Evolutionary conservation across 345 rosid species (phyloP).

Genomic region (Gossypium raimondii): DNA sequence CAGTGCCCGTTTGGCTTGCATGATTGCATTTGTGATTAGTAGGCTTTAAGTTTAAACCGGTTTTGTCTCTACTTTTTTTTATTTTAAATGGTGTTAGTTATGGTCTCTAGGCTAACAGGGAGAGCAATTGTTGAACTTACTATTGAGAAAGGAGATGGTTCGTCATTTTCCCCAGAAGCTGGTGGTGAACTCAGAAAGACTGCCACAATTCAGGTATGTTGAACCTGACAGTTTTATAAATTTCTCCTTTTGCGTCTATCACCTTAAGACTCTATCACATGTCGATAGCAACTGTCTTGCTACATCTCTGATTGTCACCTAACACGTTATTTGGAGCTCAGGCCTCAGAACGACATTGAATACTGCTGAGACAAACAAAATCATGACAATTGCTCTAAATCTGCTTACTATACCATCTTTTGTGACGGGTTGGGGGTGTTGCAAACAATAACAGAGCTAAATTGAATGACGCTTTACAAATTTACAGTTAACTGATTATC

Average conservation of each 20-base stretch:
- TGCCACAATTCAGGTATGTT: conserved; percentile 65
- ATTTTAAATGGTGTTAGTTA: conserved; percentile 12
- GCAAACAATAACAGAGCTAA: background rate
- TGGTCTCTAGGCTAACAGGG: conserved; percentile 63
- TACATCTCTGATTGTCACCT: background rate
- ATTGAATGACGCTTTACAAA: background rate
- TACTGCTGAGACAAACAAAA: conserved; percentile 1
- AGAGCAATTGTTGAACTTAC: conserved; percentile 80
- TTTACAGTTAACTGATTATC: background rate
- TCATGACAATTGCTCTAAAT: background rate
- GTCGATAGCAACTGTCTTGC: background rate
- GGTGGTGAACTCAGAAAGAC: conserved; percentile 73
- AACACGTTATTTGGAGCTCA: background rate
- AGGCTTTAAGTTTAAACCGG: background rate
- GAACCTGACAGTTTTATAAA: background rate
- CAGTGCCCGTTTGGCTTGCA: background rate
- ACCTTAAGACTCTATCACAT: background rate
- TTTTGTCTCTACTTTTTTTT: background rate
- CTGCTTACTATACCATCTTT: background rate
- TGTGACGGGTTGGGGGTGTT: background rate
- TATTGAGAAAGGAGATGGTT: conserved; percentile 76
- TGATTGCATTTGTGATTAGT: background rate
- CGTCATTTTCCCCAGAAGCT: conserved; percentile 69
- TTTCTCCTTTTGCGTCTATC: background rate
- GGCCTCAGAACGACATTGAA: background rate